Percentiles rank a stretch among this genome's conserved stretches.
phyloP scores from a whole-genome alignment of 108 stramenopile species.

The Cyclotella sp. region DNA sequence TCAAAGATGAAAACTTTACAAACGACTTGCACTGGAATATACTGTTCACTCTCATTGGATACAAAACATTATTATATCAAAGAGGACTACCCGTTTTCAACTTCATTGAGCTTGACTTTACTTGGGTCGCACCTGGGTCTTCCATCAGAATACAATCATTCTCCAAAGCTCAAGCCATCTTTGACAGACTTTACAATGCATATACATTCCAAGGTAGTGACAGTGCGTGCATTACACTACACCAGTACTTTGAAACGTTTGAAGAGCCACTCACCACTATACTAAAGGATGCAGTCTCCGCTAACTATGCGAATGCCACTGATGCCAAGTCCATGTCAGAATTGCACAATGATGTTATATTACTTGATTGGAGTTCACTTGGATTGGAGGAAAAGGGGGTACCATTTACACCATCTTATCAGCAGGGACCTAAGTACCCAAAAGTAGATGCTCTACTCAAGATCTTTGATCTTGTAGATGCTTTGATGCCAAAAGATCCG shows the following conservation, averaged over 20 bases:
- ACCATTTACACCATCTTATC: too few relatives aligned
- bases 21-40: constrained; percentile 6
- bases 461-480: not conserved
- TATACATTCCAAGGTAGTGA: not conserved
- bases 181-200: not conserved
- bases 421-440: not conserved
- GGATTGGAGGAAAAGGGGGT: not conserved
- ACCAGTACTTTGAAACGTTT: not conserved
- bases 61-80: not conserved
- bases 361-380: not conserved
- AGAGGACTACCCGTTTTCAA: constrained; percentile 2
- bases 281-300: not conserved
- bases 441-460: not conserved
- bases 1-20: not conserved
- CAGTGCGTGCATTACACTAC: constrained; percentile 2
- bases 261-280: not conserved
- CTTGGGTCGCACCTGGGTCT: constrained; percentile 1
- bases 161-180: not conserved
- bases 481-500: not conserved
- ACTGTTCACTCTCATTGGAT: not conserved
- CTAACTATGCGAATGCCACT: not conserved
- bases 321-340: not conserved
- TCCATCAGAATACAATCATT: not conserved
- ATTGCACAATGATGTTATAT: not conserved
- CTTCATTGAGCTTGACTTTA: not conserved